phyloP scores from a whole-genome alignment of 2,329 filamentous ascomycete genomes.

The Paraphaeosphaeria sporulosa region DNA sequence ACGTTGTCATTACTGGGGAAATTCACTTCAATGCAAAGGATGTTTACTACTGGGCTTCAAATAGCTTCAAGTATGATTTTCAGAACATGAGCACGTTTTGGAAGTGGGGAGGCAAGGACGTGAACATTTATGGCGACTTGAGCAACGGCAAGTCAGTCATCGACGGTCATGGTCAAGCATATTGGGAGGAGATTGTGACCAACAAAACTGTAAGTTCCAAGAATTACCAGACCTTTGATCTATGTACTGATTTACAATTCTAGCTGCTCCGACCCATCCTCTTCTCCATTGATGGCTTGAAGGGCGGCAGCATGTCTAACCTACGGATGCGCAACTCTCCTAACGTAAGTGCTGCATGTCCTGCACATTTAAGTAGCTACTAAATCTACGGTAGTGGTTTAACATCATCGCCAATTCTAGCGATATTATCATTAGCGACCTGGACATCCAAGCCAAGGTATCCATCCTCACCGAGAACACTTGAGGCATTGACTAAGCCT shows the following conservation, averaged over 20 bases:
- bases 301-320: slow-evolving; percentile 66
- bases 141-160: slow-evolving; percentile 57
- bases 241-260: neutral
- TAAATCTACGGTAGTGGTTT: slow-evolving; percentile 59
- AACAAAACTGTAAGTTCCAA: slow-evolving; percentile 60
- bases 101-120: slow-evolving; percentile 69
- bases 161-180: slow-evolving; percentile 70
- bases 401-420: slow-evolving; percentile 72
- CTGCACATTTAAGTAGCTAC: neutral
- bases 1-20: slow-evolving; percentile 67
- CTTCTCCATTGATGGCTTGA: slow-evolving; percentile 63
- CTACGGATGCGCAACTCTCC: slow-evolving; percentile 67
- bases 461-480: too few relatives aligned
- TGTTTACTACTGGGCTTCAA: slow-evolving; percentile 71
- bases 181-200: slow-evolving; percentile 69
- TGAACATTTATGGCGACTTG: slow-evolving; percentile 69
- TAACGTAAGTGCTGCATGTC: neutral
- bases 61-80: slow-evolving; percentile 69
- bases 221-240: neutral
- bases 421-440: slow-evolving; percentile 43
- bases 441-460: slow-evolving; percentile 1
- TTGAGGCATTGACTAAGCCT: slow-evolving; percentile 51
- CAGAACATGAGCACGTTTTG: slow-evolving; percentile 74
- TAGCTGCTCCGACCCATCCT: slow-evolving; percentile 59
- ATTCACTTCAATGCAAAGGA: slow-evolving; percentile 70